Base-by-base conservation (phyloP, 768 basidiomycete genomes). In the Lentinula lateritia region DNA sequence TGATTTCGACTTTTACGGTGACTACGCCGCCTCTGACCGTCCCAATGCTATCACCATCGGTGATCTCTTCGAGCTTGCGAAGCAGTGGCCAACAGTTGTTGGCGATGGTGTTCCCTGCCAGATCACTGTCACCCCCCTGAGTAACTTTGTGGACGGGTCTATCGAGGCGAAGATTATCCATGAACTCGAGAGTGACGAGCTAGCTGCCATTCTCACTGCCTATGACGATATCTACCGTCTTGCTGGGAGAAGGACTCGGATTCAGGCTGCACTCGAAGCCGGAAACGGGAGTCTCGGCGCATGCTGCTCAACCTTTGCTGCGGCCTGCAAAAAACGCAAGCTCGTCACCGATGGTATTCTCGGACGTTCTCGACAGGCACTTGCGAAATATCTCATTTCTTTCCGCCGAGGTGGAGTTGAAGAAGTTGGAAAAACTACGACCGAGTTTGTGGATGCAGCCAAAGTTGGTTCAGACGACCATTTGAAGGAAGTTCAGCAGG, bases 101-200 rank as follows among this genome's bases (percentile, higher is more conserved):
- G 63, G 63, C 32, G 63, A 66, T 3, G 65, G 65, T 23, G 65
- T 66, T 18, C 65, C 65, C 18, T 63, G 63, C 43, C 50, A 60
- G 34, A 42, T 66, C 20, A 53, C 60, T 45, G 57, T 64, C 10
- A 64, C 63, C 15, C 63, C 65, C 16, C 63, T 66, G 7, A 46
- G 41, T 28, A 50, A 61, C 39, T 64, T 66, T 53, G 63, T 53
- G n/a, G 54, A 58, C 39, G 41, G 36, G 13, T 59, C 61, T 38
- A 41, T 48, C 46, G 46, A 48, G 20, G 46, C 18, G 41, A 60
- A 50, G n/a, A 52, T 62, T 34, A 39, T 62, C 39, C 41, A 62
- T 41, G 61, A 62, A 18, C 53, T 62, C 23, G 61, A 62, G 34
- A 53, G 57, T 12, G 53, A 62, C 39, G 57, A 62, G 41, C 45